phyloP scores from a whole-genome alignment of 345 rosid species.

The Alliaria petiolata region DNA sequence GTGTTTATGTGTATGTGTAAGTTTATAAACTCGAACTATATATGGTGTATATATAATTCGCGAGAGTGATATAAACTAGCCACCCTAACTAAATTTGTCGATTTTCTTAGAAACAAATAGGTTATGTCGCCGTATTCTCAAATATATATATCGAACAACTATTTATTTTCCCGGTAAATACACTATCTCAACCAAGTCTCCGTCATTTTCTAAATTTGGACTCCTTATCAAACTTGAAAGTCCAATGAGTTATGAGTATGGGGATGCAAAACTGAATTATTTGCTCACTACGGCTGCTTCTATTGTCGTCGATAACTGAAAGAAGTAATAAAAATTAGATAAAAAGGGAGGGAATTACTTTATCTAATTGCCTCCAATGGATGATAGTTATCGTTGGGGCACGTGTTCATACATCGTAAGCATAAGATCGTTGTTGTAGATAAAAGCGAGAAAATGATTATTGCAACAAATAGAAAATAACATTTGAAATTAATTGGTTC shows the following conservation, averaged over 20 bases:
- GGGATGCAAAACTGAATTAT: not conserved
- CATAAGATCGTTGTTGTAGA: conserved; percentile 14
- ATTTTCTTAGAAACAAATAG: not conserved
- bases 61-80: not conserved
- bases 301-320: not conserved
- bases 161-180: too few relatives aligned
- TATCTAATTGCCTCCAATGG: not conserved
- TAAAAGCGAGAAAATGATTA: conserved; percentile 5
- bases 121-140: not conserved
- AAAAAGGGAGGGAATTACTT: not conserved
- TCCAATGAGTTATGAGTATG: not conserved
- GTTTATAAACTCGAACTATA: not conserved
- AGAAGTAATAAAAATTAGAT: not conserved
- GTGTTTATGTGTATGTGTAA: not conserved
- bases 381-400: conserved; percentile 1
- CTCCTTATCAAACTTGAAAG: not conserved
- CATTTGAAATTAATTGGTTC: not conserved
- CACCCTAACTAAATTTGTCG: not conserved
- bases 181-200: not conserved
- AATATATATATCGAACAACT: not conserved
- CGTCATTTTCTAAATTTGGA: not conserved
- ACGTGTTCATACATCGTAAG: conserved; percentile 25
- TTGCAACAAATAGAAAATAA: conserved; percentile 10
- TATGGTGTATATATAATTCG: not conserved
- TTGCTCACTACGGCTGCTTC: not conserved